Conservation (phyloP, 257 asterid species). For the Anisodus acutangulus region DNA sequence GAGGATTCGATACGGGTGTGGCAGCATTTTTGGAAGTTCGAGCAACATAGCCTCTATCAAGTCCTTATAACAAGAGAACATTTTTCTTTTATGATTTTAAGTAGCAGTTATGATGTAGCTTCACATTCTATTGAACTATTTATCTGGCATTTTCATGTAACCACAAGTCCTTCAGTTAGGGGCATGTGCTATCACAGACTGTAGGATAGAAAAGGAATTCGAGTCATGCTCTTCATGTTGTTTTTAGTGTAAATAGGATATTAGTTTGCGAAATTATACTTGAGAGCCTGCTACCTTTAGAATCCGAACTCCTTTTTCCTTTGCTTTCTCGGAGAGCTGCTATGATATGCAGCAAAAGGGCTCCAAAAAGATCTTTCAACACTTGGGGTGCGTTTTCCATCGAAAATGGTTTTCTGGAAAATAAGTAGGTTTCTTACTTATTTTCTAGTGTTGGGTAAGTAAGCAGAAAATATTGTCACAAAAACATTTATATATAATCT, state of each 20-base stretch:
- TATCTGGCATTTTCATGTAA: background rate
- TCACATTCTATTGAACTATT: background rate
- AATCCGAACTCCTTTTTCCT: background rate
- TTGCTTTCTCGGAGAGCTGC: background rate
- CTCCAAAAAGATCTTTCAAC: background rate
- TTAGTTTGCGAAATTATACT: background rate
- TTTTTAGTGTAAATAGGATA: background rate
- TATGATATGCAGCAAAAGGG: conserved; percentile 1
- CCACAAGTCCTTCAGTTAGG: conserved; percentile 1
- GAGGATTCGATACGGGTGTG: too few relatives aligned
- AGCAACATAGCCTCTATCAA: background rate
- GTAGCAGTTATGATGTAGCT: background rate
- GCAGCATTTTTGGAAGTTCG: too few relatives aligned
- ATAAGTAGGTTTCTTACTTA: too few relatives aligned
- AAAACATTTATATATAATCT: too few relatives aligned
- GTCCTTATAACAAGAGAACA: background rate
- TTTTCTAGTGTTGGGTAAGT: too few relatives aligned
- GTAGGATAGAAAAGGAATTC: background rate
- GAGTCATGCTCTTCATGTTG: background rate
- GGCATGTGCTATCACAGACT: background rate
- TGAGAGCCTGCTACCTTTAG: background rate
- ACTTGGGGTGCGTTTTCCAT: background rate
- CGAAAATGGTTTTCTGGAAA: too few relatives aligned
- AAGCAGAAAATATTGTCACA: too few relatives aligned
- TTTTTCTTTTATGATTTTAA: background rate